These are phyloP conservation scores for Auriculariales sp. DNA, from an alignment of 768 basidiomycete genomes.

Conservation along the genomic window DNA sequence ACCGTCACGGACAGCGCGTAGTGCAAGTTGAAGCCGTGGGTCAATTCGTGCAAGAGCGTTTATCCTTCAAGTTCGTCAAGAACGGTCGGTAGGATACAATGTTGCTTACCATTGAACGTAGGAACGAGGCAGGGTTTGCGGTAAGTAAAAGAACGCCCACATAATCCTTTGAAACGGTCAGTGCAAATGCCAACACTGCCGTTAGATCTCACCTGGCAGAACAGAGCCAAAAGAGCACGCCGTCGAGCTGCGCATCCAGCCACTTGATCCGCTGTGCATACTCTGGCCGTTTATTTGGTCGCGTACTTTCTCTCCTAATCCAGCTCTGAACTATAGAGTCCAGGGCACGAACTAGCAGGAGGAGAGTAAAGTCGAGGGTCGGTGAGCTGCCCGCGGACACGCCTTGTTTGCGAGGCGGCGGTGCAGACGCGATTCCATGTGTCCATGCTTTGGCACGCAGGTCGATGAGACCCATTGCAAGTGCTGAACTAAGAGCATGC, in stretches of 20 bases:
- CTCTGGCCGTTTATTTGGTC: not conserved
- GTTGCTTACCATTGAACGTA: conserved; percentile 45
- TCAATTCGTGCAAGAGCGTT: conserved; percentile 55
- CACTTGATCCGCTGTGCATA: conserved; percentile 11
- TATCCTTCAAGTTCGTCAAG: conserved; percentile 31
- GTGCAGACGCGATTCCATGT: conserved; percentile 10
- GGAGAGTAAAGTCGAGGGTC: conserved; percentile 53
- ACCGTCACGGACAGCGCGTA: conserved; percentile 38
- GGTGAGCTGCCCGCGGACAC: conserved; percentile 23
- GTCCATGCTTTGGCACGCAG: conserved; percentile 22
- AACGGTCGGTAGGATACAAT: not conserved
- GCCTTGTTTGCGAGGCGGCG: conserved; percentile 2
- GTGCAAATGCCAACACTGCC: not conserved
- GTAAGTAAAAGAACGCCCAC: conserved; percentile 81
- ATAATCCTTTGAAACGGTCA: conserved; percentile 41
- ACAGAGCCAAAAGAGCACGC: conserved; percentile 61
- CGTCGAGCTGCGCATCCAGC: conserved; percentile 38
- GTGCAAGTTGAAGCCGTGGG: conserved; percentile 33
- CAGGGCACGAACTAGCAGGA: conserved; percentile 54
- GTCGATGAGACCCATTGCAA: conserved; percentile 46
- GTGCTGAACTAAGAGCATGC: conserved; percentile 38
- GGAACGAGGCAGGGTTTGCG: conserved; percentile 43
- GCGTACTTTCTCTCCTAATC: conserved; percentile 3
- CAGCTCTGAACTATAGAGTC: conserved; percentile 42
- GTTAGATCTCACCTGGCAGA: conserved; percentile 45